Evolutionary conservation across 306 rosid genomes (phyloP).

Genomic region (Gleditsia sinensis): DNA sequence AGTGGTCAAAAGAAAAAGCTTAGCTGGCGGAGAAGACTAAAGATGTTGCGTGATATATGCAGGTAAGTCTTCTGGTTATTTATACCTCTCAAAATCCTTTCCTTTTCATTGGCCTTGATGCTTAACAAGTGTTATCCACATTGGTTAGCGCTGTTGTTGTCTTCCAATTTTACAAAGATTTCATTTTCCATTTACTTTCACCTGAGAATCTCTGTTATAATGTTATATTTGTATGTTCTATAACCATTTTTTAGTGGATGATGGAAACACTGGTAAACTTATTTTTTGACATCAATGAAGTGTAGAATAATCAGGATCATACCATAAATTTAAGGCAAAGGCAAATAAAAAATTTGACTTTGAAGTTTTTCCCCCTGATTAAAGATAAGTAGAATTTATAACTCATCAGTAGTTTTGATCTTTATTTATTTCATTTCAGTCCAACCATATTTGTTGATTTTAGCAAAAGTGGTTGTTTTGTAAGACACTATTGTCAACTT

Average conservation of each 20-base stretch:
- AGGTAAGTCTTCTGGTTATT: conserved; percentile 50
- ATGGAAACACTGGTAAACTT: not conserved
- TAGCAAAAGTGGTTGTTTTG: not conserved
- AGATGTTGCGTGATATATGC: conserved; percentile 95
- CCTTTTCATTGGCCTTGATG: conserved; percentile 27
- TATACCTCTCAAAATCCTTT: conserved; percentile 14
- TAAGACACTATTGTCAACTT: conserved; percentile 5
- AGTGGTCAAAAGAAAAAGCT: conserved; percentile 94
- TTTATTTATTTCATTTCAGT: conserved; percentile 1
- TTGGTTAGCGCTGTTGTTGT: not conserved
- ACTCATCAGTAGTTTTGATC: not conserved
- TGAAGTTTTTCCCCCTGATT: not conserved
- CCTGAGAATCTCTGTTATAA: not conserved
- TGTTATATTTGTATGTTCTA: not conserved
- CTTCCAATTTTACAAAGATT: conserved; percentile 14
- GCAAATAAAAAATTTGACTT: not conserved
- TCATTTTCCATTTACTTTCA: conserved; percentile 1
- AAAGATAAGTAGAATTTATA: not conserved
- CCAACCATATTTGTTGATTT: not conserved
- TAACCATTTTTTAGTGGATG: conserved; percentile 7
- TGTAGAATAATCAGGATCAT: not conserved
- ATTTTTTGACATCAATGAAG: not conserved
- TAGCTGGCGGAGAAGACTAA: conserved; percentile 85
- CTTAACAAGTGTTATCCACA: conserved; percentile 5
- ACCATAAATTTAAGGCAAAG: not conserved